Evolutionary conservation across 306 rosid species (phyloP), one percentile per base, ranked within the genome.

Genomic region (Lagenaria siceraria): DNA sequence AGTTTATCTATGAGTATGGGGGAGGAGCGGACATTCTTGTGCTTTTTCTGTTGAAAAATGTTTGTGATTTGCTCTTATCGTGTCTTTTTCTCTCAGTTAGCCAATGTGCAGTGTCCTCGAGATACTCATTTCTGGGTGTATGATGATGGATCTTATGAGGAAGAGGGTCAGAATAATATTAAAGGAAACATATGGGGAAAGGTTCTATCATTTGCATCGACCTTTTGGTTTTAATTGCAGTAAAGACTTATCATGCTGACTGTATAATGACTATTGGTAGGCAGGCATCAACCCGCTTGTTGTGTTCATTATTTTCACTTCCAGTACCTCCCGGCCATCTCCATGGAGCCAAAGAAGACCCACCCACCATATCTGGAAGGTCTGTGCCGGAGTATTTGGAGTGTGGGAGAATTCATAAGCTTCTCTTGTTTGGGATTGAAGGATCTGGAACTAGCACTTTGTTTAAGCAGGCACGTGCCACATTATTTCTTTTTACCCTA

Each of bases 41-140:
- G 55, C 54, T 14, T 40, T 68, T 42, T 68, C 21, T 22, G 54
- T 40, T 42, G 54, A 42, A 68, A 38, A 43, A 21, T 73, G 56
- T 40, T 49, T 62, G 29, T 65, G 58, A 25, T 53, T 36, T 8
- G 15, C 73, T 83, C 76, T 56, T 54, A 64, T 59, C 6, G 55
- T 85, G 59, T 74, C 36, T 31, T 27, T 78, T 78, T 80, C 51
- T 80, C 82, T 80, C 94, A 92, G 98, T 84, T 92, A 78, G 98
- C 98, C 78, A 92, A 87, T 46, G 98, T 92, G 77, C 98, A 92
- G 78, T 92, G 98, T 74, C 98, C 98, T 3, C 89, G 90, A 40
- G 98, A 92, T 75, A 92, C 96, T 81, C 98, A 92, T 87, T 92
- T 92, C 83, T 92, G 96, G 98, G 91, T 92, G 82, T 92, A 92